phyloP scores from a whole-genome alignment of 129 eudicot species.

The Lactuca saligna region DNA sequence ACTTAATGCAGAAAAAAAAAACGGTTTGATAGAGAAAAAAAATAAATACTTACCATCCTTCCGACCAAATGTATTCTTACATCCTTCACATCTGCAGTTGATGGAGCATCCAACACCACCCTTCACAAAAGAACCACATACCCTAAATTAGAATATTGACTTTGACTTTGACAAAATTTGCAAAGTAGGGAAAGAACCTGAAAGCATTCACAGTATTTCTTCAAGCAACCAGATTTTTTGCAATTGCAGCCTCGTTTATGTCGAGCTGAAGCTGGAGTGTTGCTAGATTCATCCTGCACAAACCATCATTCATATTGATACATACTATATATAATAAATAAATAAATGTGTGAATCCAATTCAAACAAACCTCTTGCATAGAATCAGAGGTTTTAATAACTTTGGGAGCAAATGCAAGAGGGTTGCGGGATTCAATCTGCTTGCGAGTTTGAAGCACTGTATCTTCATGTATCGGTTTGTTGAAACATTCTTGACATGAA shows the following conservation, averaged over 20 bases:
- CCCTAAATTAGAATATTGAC: conserved; percentile 22
- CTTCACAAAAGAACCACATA: conserved; percentile 39
- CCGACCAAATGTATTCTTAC: conserved; percentile 95
- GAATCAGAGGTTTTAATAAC: conserved; percentile 82
- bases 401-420: conserved; percentile 99
- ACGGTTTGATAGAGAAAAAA: too few relatives aligned
- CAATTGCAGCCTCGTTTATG: conserved; percentile 99
- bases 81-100: conserved; percentile 98
- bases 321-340: too few relatives aligned
- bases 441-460: conserved; percentile 93
- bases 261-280: conserved; percentile 98
- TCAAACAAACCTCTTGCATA: conserved; percentile 38
- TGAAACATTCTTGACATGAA: conserved; percentile 91
- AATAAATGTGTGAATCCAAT: conserved; percentile 29
- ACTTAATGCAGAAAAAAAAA: too few relatives aligned
- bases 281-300: conserved; percentile 71
- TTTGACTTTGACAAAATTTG: background rate
- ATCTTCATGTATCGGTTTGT: conserved; percentile 91
- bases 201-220: conserved; percentile 99
- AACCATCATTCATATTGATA: background rate
- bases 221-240: conserved; percentile 95
- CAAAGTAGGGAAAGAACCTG: conserved; percentile 54
- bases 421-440: conserved; percentile 94
- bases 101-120: conserved; percentile 99
- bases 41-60: conserved; percentile 68